These are phyloP conservation scores for Yamadazyma tumulicola DNA, from an alignment of 805 yeast species.

Conservation along the genomic window DNA sequence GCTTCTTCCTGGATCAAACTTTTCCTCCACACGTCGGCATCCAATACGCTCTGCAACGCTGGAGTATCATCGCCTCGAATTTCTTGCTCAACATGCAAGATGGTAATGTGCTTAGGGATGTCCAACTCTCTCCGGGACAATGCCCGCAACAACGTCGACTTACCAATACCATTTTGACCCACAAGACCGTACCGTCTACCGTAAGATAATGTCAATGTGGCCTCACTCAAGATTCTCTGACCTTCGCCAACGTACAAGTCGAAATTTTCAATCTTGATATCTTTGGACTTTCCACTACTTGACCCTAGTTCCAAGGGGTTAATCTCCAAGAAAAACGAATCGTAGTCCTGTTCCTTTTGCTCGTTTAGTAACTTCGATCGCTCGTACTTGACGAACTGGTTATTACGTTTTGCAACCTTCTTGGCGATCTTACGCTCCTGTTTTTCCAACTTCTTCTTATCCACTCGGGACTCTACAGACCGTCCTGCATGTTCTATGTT, in stretches of 20 bases:
- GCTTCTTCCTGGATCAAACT: conserved; percentile 74
- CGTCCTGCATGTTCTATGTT: conserved; percentile 92
- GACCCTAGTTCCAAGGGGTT: conserved; percentile 88
- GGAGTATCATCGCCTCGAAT: conserved; percentile 86
- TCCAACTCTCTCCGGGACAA: conserved; percentile 89
- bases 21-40: conserved; percentile 99
- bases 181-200: conserved; percentile 97
- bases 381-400: conserved; percentile 82
- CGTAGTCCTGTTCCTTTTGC: conserved; percentile 71
- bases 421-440: conserved; percentile 97
- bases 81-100: conserved; percentile 97
- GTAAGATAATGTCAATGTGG: conserved; percentile 79
- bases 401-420: conserved; percentile 87
- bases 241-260: conserved; percentile 97
- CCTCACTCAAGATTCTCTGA: conserved; percentile 83
- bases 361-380: conserved; percentile 85
- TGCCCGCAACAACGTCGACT: conserved; percentile 88
- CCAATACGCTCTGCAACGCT: conserved; percentile 93
- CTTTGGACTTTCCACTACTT: conserved; percentile 93
- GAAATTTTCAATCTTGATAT: conserved; percentile 86
- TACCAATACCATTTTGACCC: conserved; percentile 99
- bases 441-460: conserved; percentile 92
- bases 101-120: conserved; percentile 92
- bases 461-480: conserved; percentile 90
- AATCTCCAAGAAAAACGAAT: conserved; percentile 89